Conservation (phyloP, 2,329 filamentous ascomycete species). For the Tolypocladium amazonense region DNA sequence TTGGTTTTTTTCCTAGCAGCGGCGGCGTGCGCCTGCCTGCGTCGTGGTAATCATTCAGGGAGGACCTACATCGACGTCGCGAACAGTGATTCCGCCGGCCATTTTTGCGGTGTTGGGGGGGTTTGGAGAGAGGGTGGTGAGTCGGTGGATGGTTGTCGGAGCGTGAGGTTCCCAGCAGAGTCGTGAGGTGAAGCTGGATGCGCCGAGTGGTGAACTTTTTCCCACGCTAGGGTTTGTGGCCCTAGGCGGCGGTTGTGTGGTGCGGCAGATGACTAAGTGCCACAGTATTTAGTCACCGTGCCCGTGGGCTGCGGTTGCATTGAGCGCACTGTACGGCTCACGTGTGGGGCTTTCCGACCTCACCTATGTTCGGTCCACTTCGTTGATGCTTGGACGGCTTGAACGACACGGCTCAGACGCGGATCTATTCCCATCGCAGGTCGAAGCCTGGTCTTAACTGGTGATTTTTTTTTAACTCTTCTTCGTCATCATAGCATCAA, state of each 20-base stretch:
- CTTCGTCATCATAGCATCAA: no score
- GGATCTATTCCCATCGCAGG: background rate
- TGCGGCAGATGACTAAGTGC: conserved; percentile 11
- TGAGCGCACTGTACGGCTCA: background rate
- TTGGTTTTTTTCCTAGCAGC: background rate
- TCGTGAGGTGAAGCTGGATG: conserved; percentile 7
- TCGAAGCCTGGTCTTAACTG: background rate
- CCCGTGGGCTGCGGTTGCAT: background rate
- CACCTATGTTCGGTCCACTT: background rate
- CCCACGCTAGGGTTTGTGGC: conserved; percentile 19
- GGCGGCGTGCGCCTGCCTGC: background rate
- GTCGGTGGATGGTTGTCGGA: conserved; percentile 20
- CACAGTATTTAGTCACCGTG: background rate
- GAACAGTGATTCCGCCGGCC: conserved; percentile 69
- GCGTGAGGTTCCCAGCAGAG: conserved; percentile 13
- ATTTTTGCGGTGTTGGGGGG: conserved; percentile 54
- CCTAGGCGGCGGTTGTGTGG: conserved; percentile 12
- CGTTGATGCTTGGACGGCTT: background rate
- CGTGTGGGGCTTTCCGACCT: background rate
- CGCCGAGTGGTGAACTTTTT: conserved; percentile 15
- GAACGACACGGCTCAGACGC: background rate
- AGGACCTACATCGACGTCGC: conserved; percentile 71
- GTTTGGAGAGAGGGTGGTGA: conserved; percentile 13
- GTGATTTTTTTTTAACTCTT: background rate
- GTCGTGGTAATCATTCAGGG: conserved; percentile 15